Base-by-base conservation (phyloP, 257 asterid genomes). In the Nicotiana noctiflora region DNA sequence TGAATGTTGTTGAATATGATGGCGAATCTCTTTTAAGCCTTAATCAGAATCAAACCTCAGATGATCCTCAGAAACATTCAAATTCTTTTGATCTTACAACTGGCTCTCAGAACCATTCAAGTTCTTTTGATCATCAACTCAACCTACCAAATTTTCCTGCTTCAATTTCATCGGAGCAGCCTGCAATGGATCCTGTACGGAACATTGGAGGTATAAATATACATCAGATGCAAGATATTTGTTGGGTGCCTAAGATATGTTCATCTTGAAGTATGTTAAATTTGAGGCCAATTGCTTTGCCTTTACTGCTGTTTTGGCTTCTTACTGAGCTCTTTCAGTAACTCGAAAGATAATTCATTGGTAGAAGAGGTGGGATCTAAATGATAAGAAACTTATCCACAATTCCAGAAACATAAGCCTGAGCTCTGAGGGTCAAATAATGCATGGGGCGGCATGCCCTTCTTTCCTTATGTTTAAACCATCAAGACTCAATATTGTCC, bases 1-100 rank as follows among this genome's bases (percentile, higher is more conserved):
- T 78, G 85, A 88, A 92, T 63, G 99, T 95, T 60, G 86, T 93
- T 76, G 99, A 95, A 81, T 95, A 93, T 67, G 99, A 95, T 72
- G 94, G 97, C 79, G 90, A 91, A 86, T 92, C 97, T 83, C 94
- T 95, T 82, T 83, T 93, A 68, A 92, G 92, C 82, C 85, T 89
- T 74, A 80, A 85, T 49, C 89, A 91, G 55, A 85, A 62, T 62
- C 89, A 86, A 83, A 86, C 84, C 78, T 59, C 93, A 78, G 91
- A 81, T 68, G 59, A 83, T 65, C 64, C 91, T 53, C 86, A 79
- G 55, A 83, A 82, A 70, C 93, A 82, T 82, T 81, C 89, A 8
- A 88, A 59, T 84, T 83, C 93, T 59, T 93, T 84, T 85, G 90
- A 90, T 84, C 80, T 52, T 76, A 55, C 86, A 80, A 81, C 63